Percentiles rank a stretch among this genome's conserved stretches.
These are phyloP conservation scores for Mucor circinelloides DNA, from an alignment of 371 early-diverging fungal species.

Conservation along the genomic window DNA sequence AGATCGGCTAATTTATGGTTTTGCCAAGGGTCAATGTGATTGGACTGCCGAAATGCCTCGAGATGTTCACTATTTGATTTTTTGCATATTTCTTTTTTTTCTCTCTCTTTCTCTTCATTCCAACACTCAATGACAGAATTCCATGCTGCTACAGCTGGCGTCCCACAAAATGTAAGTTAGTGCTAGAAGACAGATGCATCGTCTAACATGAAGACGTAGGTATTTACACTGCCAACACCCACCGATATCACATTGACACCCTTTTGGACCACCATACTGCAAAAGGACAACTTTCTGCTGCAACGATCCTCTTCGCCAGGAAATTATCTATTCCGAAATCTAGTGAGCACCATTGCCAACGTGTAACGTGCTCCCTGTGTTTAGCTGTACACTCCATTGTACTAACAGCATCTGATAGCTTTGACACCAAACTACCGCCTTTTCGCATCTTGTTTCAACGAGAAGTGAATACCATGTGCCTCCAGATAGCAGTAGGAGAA, in stretches of 20 bases:
- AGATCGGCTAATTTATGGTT: background rate
- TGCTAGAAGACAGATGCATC: background rate
- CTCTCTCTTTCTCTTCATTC: background rate
- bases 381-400: background rate
- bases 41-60: background rate
- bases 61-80: background rate
- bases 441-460: constrained; percentile 86
- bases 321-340: constrained; percentile 46
- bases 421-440: constrained; percentile 93
- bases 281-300: constrained; percentile 65
- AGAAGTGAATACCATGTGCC: constrained; percentile 47
- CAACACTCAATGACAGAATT: constrained; percentile 3
- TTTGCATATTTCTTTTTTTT: background rate
- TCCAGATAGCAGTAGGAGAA: constrained; percentile 78
- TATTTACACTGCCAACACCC: constrained; percentile 37
- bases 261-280: constrained; percentile 62
- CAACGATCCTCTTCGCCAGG: constrained; percentile 64
- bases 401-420: constrained; percentile 27
- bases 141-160: constrained; percentile 13
- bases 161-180: constrained; percentile 21
- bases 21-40: background rate
- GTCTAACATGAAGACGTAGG: constrained; percentile 8
- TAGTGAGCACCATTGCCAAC: constrained; percentile 78
- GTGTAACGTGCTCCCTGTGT: constrained; percentile 45
- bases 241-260: constrained; percentile 36